These are phyloP conservation scores for Ogataea paradorogensis DNA, from an alignment of 805 yeast genomes.

Conservation along the genomic window DNA sequence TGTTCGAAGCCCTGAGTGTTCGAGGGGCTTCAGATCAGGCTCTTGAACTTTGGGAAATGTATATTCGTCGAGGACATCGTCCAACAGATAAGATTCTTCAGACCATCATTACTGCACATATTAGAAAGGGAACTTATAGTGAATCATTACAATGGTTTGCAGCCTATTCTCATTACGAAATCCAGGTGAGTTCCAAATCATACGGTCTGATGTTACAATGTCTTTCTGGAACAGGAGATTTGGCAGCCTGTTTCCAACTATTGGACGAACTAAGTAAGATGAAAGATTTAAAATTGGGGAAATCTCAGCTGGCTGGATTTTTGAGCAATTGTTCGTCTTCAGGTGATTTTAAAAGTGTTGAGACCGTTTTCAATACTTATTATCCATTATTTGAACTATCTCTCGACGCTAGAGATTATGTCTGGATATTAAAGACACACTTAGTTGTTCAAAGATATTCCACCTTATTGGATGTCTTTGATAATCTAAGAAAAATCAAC, in stretches of 20 bases:
- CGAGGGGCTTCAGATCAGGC: conserved; percentile 42
- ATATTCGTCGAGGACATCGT: conserved; percentile 39
- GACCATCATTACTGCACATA: conserved; percentile 43
- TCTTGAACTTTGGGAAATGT: conserved; percentile 42
- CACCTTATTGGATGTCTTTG: conserved; percentile 20
- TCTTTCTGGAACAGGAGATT: conserved; percentile 37
- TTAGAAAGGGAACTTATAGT: conserved; percentile 35
- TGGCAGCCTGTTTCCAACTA: conserved; percentile 34
- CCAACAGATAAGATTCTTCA: conserved; percentile 46
- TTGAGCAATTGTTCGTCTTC: conserved; percentile 18
- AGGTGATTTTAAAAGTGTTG: conserved; percentile 28
- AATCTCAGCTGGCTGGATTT: conserved; percentile 19
- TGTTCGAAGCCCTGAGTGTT: conserved; percentile 62
- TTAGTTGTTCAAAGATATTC: conserved; percentile 23
- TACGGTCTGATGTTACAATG: conserved; percentile 36
- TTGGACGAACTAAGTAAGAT: conserved; percentile 27
- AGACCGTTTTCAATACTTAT: conserved; percentile 19
- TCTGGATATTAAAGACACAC: conserved; percentile 28
- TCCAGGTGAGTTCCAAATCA: conserved; percentile 29
- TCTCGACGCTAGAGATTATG: conserved; percentile 16
- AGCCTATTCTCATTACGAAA: conserved; percentile 31
- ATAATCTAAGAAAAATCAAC: conserved; percentile 3
- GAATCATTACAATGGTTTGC: conserved; percentile 38
- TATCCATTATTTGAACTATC: conserved; percentile 24
- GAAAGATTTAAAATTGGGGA: conserved; percentile 9